These are phyloP conservation scores for Hansenula lynferdii DNA, from an alignment of 1,139 yeast species.

Conservation along the genomic window DNA sequence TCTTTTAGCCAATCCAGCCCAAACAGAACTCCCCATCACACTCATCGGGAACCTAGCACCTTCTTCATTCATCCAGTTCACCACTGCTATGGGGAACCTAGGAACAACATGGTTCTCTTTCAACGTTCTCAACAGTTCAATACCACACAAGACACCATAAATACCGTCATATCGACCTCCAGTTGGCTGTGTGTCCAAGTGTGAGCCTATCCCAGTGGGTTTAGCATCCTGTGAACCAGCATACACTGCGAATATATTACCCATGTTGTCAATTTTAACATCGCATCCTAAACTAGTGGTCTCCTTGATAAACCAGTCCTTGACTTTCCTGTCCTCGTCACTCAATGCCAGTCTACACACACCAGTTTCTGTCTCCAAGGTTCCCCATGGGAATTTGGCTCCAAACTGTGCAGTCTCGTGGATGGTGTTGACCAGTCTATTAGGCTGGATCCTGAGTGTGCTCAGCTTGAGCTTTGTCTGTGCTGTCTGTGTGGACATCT, in stretches of 20 bases:
- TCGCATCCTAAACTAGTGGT: conserved; percentile 50
- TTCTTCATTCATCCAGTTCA: conserved; percentile 76
- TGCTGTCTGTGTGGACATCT: conserved; percentile 7
- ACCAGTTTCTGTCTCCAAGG: conserved; percentile 52
- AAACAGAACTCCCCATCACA: conserved; percentile 61
- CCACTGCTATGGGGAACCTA: conserved; percentile 57
- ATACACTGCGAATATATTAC: conserved; percentile 60
- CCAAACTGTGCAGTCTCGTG: conserved; percentile 63
- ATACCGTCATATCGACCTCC: conserved; percentile 77
- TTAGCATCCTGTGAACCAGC: conserved; percentile 48
- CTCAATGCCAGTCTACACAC: conserved; percentile 57
- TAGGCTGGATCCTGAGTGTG: conserved; percentile 26
- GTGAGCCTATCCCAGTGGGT: conserved; percentile 71
- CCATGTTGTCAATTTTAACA: conserved; percentile 56
- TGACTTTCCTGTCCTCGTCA: conserved; percentile 57
- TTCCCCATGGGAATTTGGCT: conserved; percentile 59
- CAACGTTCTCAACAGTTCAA: conserved; percentile 61
- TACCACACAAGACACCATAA: conserved; percentile 61
- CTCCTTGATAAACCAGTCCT: conserved; percentile 63
- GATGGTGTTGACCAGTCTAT: conserved; percentile 50
- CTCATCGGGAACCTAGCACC: conserved; percentile 72
- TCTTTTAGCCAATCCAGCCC: conserved; percentile 48
- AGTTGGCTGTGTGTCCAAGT: conserved; percentile 71
- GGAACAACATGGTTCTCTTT: conserved; percentile 55
- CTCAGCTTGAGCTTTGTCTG: conserved; percentile 3